Percentiles rank a stretch among this genome's conserved stretches.
Conservation (phyloP, 208 protist genomes). For the Leishmania aethiopica region DNA sequence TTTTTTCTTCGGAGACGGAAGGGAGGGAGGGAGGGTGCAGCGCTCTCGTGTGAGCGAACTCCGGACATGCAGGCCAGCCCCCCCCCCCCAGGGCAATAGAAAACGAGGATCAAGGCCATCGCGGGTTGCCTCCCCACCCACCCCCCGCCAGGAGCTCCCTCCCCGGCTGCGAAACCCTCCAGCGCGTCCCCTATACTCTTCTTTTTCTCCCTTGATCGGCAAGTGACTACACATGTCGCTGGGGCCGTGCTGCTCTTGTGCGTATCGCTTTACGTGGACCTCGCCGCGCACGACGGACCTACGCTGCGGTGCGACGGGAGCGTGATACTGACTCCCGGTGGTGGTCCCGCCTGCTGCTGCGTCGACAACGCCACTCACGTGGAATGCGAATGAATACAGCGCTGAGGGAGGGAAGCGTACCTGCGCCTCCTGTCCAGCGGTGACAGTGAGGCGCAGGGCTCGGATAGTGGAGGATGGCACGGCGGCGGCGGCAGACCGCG, state of each 20-base stretch:
- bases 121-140: not conserved
- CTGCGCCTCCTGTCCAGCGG: not conserved
- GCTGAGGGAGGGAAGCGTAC: not conserved
- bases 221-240: constrained; percentile 23
- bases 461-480: not conserved
- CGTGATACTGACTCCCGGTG: constrained; percentile 26
- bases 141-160: not conserved
- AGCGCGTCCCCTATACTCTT: constrained; percentile 3
- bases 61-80: not conserved
- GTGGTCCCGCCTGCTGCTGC: not conserved
- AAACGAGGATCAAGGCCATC: not conserved
- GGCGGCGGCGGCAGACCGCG: not conserved
- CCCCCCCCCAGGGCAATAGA: too few species aligned
- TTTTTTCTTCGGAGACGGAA: not conserved
- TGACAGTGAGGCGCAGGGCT: not conserved
- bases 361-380: constrained; percentile 3
- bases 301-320: constrained; percentile 24
- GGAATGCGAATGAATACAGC: not conserved
- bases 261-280: constrained; percentile 36
- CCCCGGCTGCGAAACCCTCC: constrained; percentile 5
- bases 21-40: not conserved
- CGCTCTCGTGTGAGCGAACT: not conserved
- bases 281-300: constrained; percentile 19
- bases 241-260: constrained; percentile 33
- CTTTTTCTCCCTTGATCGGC: not conserved